Evolutionary conservation across 441 rosid species (phyloP).

Genomic region (Omphalea diandra): DNA sequence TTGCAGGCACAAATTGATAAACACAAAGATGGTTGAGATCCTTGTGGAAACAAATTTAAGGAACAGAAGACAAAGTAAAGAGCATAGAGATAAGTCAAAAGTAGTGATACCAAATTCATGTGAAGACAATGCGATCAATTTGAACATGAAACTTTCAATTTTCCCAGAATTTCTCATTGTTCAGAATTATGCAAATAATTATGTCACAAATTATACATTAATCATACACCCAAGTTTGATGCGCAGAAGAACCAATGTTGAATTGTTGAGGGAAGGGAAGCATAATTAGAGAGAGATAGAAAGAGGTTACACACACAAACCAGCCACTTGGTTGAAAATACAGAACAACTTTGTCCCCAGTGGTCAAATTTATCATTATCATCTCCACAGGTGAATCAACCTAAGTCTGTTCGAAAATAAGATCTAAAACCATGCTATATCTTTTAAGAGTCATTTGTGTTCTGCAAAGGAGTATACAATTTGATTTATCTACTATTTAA

Average conservation of each 20-base stretch:
- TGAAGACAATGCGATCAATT: too few species aligned
- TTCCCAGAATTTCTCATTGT: neutral
- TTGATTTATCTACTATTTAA: neutral
- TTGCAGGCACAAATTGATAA: too few species aligned
- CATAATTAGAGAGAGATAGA: neutral
- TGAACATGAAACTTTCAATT: neutral
- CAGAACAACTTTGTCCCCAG: slow-evolving; percentile 90
- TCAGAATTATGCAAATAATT: neutral
- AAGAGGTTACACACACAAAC: slow-evolving; percentile 64
- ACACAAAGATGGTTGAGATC: neutral
- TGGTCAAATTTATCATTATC: slow-evolving; percentile 84
- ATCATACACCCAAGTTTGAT: neutral
- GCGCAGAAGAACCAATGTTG: neutral
- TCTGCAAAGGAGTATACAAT: slow-evolving; percentile 39
- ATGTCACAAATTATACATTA: neutral
- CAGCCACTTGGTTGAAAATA: slow-evolving; percentile 99
- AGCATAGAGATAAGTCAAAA: too few species aligned
- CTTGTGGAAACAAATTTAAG: neutral
- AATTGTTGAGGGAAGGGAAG: neutral
- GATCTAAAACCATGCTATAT: slow-evolving; percentile 84
- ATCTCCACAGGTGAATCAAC: slow-evolving; percentile 94
- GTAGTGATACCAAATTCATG: too few species aligned
- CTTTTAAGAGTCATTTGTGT: slow-evolving; percentile 86
- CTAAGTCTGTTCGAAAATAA: slow-evolving; percentile 97
- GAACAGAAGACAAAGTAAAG: too few species aligned